phyloP scores from a whole-genome alignment of 345 rosid genomes.

The Eucalyptus urophylla region DNA sequence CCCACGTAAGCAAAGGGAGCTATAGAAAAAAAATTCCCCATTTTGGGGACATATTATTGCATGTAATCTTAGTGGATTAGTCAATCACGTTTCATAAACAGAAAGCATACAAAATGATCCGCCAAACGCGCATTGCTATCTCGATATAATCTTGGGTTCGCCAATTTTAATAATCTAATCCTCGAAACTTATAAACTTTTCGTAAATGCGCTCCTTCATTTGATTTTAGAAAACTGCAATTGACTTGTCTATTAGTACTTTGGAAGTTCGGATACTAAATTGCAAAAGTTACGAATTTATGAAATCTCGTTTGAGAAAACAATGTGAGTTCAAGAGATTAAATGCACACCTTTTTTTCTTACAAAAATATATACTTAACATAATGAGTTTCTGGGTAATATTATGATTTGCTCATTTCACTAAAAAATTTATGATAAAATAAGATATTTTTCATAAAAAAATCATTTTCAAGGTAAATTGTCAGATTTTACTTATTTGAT shows the following conservation, averaged over 20 bases:
- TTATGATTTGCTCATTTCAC: fast-evolving
- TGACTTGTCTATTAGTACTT: background rate
- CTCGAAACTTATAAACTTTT: background rate
- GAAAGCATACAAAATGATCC: background rate
- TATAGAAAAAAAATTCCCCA: background rate
- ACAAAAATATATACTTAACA: background rate
- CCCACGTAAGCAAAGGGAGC: background rate
- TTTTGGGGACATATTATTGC: background rate
- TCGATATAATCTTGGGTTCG: background rate
- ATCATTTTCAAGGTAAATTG: background rate
- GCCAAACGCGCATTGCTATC: background rate
- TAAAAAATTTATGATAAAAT: background rate
- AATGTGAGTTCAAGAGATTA: background rate
- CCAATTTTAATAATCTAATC: background rate
- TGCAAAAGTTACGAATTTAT: background rate
- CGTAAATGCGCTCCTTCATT: background rate
- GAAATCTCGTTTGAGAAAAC: background rate
- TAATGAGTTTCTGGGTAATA: background rate
- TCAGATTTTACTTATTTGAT: background rate
- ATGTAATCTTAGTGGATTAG: background rate
- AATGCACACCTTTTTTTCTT: background rate
- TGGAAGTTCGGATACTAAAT: background rate
- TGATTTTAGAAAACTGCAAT: background rate
- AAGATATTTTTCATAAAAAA: background rate
- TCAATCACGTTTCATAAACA: background rate